These are phyloP conservation scores for Oxyria digyna DNA, from an alignment of 148 eudicot species.

Conservation along the genomic window DNA sequence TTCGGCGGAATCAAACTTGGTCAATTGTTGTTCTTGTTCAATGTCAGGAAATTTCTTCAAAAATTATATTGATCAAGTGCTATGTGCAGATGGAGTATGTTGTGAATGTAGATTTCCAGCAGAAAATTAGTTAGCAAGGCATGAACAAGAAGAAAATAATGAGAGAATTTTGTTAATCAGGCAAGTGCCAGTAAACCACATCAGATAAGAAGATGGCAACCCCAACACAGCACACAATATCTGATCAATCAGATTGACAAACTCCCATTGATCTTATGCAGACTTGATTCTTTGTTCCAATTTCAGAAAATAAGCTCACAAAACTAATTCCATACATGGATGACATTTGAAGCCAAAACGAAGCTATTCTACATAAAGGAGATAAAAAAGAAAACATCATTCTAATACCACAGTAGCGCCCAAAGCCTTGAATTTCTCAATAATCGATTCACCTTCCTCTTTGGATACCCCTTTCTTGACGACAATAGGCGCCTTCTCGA, in stretches of 20 bases:
- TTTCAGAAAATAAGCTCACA: constrained; percentile 1
- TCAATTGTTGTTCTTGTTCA: too few relatives aligned
- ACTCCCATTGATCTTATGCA: neutral
- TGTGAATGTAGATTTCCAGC: neutral
- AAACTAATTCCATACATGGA: neutral
- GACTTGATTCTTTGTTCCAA: neutral
- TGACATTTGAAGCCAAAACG: neutral
- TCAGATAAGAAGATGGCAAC: neutral
- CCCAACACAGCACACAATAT: neutral
- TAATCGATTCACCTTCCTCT: constrained; percentile 55
- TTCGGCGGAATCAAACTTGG: too few relatives aligned
- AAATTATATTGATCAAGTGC: neutral
- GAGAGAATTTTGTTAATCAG: neutral
- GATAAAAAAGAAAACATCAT: constrained; percentile 19
- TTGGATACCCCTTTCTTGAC: constrained; percentile 60
- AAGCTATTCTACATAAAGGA: neutral
- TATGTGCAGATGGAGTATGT: neutral
- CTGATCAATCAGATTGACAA: neutral
- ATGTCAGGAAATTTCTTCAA: neutral
- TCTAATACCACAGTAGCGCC: constrained; percentile 84
- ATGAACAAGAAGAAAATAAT: neutral
- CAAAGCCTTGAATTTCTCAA: constrained; percentile 56
- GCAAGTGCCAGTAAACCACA: neutral
- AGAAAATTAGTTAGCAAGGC: neutral
- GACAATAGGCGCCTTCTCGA: constrained; percentile 64